Percentiles rank a stretch among this genome's conserved stretches.
Evolutionary conservation across 805 yeast genomes (phyloP).

Genomic region (Metschnikowia hibisci): DNA sequence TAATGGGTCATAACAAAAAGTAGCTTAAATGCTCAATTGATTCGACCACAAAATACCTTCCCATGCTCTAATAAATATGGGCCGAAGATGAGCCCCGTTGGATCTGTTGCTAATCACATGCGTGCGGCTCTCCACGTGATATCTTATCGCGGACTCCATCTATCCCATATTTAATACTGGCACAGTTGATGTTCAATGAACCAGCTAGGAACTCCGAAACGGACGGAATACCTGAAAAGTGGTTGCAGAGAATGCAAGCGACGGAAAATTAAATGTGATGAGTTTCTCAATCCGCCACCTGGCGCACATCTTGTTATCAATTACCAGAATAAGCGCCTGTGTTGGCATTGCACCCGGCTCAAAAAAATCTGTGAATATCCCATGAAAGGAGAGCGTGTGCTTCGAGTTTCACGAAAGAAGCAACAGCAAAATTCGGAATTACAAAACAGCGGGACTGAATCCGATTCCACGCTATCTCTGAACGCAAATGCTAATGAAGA

Average conservation of each 20-base stretch:
- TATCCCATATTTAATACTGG: background rate
- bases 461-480: background rate
- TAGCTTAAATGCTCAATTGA: no score
- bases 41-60: no score
- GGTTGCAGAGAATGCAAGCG: conserved; percentile 44
- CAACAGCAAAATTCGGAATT: background rate
- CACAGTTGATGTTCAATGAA: conserved; percentile 1
- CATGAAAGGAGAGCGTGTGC: conserved; percentile 31
- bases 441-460: background rate
- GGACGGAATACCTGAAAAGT: conserved; percentile 30
- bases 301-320: conserved; percentile 13
- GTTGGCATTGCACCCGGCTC: conserved; percentile 34
- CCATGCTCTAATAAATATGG: no score
- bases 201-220: conserved; percentile 1
- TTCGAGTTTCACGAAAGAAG: conserved; percentile 13
- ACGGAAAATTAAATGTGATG: conserved; percentile 41
- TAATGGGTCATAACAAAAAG: no score
- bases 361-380: conserved; percentile 37
- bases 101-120: background rate
- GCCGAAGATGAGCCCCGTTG: no score
- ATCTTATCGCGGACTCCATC: background rate
- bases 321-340: conserved; percentile 24
- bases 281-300: conserved; percentile 18
- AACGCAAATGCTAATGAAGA: background rate
- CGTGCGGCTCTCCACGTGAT: conserved; percentile 1